Evolutionary conservation across 2,329 filamentous ascomycete species (phyloP).

Genomic region (Trichoderma koningiopsis): DNA sequence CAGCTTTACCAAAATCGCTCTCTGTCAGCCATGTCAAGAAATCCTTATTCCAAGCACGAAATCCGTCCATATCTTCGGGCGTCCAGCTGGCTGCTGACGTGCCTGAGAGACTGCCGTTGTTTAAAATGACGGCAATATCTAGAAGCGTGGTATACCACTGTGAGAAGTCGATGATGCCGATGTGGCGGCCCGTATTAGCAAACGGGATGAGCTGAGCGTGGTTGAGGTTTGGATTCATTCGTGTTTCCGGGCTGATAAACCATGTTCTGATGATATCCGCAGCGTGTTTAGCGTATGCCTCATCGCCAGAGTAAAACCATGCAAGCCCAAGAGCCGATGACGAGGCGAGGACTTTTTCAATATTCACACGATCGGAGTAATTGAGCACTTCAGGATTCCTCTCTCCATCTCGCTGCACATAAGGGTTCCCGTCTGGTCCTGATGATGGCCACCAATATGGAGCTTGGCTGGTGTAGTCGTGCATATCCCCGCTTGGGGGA

Average conservation of each 20-base stretch:
- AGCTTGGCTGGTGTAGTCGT: conserved; percentile 24
- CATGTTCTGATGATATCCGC: conserved; percentile 21
- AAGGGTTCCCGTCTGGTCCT: conserved; percentile 6
- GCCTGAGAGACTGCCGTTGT: conserved; percentile 5
- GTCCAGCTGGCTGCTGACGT: conserved; percentile 9
- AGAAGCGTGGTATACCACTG: conserved; percentile 20
- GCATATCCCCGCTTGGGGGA: conserved; percentile 17
- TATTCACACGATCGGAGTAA: conserved; percentile 18
- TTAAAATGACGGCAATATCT: conserved; percentile 11
- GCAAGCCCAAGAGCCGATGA: conserved; percentile 19
- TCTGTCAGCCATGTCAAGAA: conserved; percentile 21
- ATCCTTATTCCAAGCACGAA: conserved; percentile 18
- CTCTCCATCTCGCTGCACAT: conserved; percentile 22
- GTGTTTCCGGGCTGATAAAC: conserved; percentile 17
- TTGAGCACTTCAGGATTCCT: conserved; percentile 23
- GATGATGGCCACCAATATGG: conserved; percentile 25
- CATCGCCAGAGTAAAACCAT: conserved; percentile 23
- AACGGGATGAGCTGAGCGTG: conserved; percentile 24
- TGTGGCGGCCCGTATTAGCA: conserved; percentile 15
- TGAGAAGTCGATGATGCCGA: conserved; percentile 22
- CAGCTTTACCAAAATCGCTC: conserved; percentile 21
- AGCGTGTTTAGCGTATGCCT: conserved; percentile 14
- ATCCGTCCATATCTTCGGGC: background rate
- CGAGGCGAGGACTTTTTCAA: conserved; percentile 21
- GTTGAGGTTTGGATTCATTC: conserved; percentile 25